These are phyloP conservation scores for Syzygium aqueum DNA, from an alignment of 345 rosid species.

Conservation along the genomic window DNA sequence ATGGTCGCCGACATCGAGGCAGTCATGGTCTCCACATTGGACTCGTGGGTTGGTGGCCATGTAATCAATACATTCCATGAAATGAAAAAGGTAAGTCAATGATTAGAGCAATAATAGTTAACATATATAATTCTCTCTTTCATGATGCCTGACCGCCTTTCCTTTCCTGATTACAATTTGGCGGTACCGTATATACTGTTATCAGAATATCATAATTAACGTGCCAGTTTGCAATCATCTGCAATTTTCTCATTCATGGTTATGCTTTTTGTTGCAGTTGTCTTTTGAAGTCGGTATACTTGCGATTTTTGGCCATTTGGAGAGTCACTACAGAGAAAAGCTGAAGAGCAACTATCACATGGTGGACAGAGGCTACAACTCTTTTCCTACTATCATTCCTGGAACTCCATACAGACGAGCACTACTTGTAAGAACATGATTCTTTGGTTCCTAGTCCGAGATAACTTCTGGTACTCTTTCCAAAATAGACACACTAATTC, in stretches of 20 bases:
- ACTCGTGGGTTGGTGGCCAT: slow-evolving; percentile 41
- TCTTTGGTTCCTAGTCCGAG: background rate
- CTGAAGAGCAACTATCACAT: slow-evolving; percentile 59
- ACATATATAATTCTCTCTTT: background rate
- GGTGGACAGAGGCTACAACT: slow-evolving; percentile 79
- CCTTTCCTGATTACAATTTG: background rate
- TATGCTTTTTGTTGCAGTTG: slow-evolving; percentile 29
- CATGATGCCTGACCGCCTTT: background rate
- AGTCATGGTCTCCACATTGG: slow-evolving; percentile 33
- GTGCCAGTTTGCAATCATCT: background rate
- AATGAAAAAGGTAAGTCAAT: background rate
- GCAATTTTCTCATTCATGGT: background rate
- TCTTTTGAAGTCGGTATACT: slow-evolving; percentile 80
- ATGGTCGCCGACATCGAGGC: slow-evolving; percentile 52
- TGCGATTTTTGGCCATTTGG: slow-evolving; percentile 66
- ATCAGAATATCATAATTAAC: background rate
- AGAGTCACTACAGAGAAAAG: slow-evolving; percentile 45
- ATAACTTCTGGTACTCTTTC: background rate
- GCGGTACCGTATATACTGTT: background rate
- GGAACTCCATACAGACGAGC: slow-evolving; percentile 75
- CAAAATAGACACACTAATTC: background rate
- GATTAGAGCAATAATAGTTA: background rate
- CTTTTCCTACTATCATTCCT: slow-evolving; percentile 66
- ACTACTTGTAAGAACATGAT: slow-evolving; percentile 16
- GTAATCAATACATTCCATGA: slow-evolving; percentile 55